A percentile compares a stretch with the other conserved stretches of the same genome.
Evolutionary conservation across 345 rosid genomes (phyloP).

Genomic region (Rhizophora mangle): DNA sequence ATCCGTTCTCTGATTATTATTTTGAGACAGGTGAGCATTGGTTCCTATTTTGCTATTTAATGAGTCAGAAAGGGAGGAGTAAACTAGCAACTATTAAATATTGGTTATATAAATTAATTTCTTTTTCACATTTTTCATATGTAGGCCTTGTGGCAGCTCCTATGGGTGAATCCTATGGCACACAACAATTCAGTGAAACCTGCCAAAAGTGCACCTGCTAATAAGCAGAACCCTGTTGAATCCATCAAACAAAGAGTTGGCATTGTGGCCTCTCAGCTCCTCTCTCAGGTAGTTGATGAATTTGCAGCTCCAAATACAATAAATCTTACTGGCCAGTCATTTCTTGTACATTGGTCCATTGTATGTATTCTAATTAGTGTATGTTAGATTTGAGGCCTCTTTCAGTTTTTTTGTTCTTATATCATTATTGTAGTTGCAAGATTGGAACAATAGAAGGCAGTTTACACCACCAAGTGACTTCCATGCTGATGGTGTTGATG

Average conservation of each 20-base stretch:
- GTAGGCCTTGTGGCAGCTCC: constrained; percentile 95
- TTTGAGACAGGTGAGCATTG: constrained; percentile 68
- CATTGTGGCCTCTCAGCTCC: constrained; percentile 77
- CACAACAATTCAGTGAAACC: constrained; percentile 50
- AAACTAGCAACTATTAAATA: not conserved
- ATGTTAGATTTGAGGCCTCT: constrained; percentile 17
- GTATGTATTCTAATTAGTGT: not conserved
- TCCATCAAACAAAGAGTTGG: constrained; percentile 66
- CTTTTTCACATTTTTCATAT: constrained; percentile 2
- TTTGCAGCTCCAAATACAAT: not conserved
- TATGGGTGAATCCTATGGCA: constrained; percentile 70
- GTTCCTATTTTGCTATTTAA: not conserved
- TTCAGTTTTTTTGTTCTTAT: not conserved
- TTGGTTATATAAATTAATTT: not conserved
- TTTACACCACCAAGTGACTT: constrained; percentile 80
- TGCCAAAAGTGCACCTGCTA: constrained; percentile 30
- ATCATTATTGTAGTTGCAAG: constrained; percentile 67
- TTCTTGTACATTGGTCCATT: not conserved
- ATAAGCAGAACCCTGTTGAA: constrained; percentile 55
- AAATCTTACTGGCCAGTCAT: not conserved
- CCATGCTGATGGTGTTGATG: constrained; percentile 90
- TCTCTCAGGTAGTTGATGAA: constrained; percentile 66
- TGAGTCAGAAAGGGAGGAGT: not conserved
- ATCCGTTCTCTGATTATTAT: constrained; percentile 66
- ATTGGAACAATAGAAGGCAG: constrained; percentile 88